These are phyloP conservation scores for Lanmaoa pseudosensibilis DNA, from an alignment of 768 basidiomycete genomes.

Conservation along the genomic window DNA sequence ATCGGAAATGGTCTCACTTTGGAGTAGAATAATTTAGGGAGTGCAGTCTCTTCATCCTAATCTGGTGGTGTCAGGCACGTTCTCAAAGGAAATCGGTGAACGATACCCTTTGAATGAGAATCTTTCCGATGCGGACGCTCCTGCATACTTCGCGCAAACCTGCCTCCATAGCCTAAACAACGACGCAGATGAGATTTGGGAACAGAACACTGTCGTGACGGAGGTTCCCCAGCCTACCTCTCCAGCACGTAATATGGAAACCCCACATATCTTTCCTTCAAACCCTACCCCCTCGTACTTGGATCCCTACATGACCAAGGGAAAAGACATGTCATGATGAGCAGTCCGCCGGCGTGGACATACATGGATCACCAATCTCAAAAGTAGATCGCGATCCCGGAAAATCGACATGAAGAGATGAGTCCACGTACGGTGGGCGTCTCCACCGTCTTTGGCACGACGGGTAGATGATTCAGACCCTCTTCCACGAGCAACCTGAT, in stretches of 20 bases:
- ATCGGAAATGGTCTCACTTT: conserved; percentile 47
- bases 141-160: conserved; percentile 95
- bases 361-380: background rate
- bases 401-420: background rate
- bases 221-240: conserved; percentile 53
- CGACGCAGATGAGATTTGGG: background rate
- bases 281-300: conserved; percentile 91
- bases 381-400: background rate
- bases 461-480: conserved; percentile 85
- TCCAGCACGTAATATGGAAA: conserved; percentile 91
- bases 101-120: conserved; percentile 89
- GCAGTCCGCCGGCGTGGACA: background rate
- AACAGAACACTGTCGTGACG: background rate
- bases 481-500: conserved; percentile 81
- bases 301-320: conserved; percentile 52
- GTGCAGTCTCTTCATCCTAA: conserved; percentile 92
- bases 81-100: background rate
- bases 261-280: conserved; percentile 94
- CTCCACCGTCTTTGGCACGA: conserved; percentile 71
- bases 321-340: background rate
- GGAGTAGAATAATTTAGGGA: conserved; percentile 90
- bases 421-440: conserved; percentile 71
- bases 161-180: conserved; percentile 90
- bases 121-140: conserved; percentile 94
- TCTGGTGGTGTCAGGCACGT: background rate